phyloP scores from a whole-genome alignment of 345 rosid species.

The Syzygium aromaticum region DNA sequence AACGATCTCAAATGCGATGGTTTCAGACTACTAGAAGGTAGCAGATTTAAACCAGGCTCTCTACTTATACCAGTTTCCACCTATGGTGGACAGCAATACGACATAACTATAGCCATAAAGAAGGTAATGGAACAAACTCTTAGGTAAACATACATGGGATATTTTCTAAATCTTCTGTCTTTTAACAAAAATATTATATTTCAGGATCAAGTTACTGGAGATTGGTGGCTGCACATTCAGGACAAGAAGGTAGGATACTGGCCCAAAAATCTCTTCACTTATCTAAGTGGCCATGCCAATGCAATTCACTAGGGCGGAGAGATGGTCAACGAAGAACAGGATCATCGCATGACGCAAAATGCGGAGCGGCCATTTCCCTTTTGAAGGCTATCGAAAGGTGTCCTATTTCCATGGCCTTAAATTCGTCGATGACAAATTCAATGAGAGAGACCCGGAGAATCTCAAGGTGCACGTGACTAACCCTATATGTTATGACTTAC shows the following conservation, averaged over 20 bases:
- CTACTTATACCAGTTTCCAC: slow-evolving; percentile 1
- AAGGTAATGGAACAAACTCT: slow-evolving; percentile 2
- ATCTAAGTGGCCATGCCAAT: background rate
- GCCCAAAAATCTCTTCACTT: background rate
- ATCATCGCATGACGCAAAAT: too few species aligned
- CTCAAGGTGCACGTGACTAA: background rate
- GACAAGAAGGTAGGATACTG: background rate
- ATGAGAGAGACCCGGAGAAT: background rate
- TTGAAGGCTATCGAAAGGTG: background rate
- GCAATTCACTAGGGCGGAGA: background rate
- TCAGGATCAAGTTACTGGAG: background rate
- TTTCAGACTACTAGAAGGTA: too few species aligned
- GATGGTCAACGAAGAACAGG: background rate
- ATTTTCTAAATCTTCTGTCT: background rate
- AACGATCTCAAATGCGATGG: slow-evolving; percentile 2
- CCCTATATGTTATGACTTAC: background rate
- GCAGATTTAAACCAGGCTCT: too few species aligned
- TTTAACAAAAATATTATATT: background rate
- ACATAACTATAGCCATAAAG: background rate
- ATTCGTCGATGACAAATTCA: background rate
- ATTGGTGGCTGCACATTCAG: background rate
- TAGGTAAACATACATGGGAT: background rate
- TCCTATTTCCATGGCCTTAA: background rate
- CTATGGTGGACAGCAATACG: slow-evolving; percentile 4
- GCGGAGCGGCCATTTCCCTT: background rate